Evolutionary conservation across 106 monocot species (phyloP).

Genomic region (Phalaenopsis aphrodite): DNA sequence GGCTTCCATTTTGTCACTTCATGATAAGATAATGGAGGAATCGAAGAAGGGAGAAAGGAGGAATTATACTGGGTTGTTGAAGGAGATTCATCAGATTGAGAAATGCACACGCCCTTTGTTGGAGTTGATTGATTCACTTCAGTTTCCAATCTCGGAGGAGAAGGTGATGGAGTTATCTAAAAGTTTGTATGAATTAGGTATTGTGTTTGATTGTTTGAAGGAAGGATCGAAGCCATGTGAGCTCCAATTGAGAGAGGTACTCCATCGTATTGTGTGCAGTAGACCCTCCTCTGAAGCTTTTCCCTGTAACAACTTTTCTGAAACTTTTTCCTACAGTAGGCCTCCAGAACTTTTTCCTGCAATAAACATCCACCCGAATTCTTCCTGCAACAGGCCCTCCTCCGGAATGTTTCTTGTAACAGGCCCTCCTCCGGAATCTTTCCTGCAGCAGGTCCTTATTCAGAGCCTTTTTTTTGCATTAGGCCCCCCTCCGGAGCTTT

Average conservation of each 20-base stretch:
- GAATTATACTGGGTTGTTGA: slow-evolving; percentile 43
- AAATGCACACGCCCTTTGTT: slow-evolving; percentile 23
- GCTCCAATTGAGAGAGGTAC: slow-evolving; percentile 46
- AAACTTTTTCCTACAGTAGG: too few species aligned
- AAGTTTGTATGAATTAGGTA: slow-evolving; percentile 14
- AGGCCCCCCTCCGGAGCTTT: too few species aligned
- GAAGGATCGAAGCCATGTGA: slow-evolving; percentile 42
- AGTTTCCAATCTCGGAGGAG: slow-evolving; percentile 31
- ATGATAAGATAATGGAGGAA: slow-evolving; percentile 55
- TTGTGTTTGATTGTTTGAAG: slow-evolving; percentile 25
- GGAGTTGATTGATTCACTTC: slow-evolving; percentile 22
- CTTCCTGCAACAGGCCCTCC: too few species aligned
- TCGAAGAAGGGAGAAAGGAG: slow-evolving; percentile 64
- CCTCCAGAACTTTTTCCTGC: too few species aligned
- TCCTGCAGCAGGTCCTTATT: too few species aligned
- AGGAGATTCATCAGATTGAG: slow-evolving; percentile 55
- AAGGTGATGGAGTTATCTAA: slow-evolving; percentile 35
- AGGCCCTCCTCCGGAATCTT: too few species aligned
- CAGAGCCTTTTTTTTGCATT: too few species aligned
- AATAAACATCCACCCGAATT: too few species aligned
- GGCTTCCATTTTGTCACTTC: slow-evolving; percentile 22
- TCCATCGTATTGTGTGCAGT: slow-evolving; percentile 41
- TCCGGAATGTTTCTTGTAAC: too few species aligned
- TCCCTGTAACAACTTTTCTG: too few species aligned
- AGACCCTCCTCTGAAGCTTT: not conserved